phyloP scores from a whole-genome alignment of 176 grass and related monocot species.

The Triticum timopheevii region DNA sequence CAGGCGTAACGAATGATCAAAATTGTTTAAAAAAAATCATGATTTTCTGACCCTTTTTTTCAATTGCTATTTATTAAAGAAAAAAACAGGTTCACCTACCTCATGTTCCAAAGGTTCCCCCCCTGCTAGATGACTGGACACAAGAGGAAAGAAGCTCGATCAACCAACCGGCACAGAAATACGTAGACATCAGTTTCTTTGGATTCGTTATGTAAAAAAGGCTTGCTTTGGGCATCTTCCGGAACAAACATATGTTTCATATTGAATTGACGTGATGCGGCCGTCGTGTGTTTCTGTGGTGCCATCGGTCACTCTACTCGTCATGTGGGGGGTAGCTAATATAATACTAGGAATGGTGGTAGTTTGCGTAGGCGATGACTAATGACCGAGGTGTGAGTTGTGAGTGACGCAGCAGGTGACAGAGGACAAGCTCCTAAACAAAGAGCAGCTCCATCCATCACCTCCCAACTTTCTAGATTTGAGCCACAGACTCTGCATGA shows the following conservation, averaged over 20 bases:
- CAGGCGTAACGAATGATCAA: too few species aligned
- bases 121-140: too few species aligned
- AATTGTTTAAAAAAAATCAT: too few species aligned
- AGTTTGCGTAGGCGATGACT: background rate
- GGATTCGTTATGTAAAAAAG: too few species aligned
- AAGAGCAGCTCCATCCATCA: background rate
- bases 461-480: background rate
- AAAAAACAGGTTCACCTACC: too few species aligned
- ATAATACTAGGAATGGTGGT: background rate
- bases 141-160: too few species aligned
- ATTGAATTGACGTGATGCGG: background rate
- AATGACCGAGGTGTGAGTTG: background rate
- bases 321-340: background rate
- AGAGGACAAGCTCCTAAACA: background rate
- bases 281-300: background rate
- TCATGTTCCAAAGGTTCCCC: too few species aligned
- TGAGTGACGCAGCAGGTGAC: background rate
- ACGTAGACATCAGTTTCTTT: too few species aligned
- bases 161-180: too few species aligned
- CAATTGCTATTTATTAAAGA: too few species aligned
- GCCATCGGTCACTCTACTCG: background rate
- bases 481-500: background rate
- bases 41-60: too few species aligned
- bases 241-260: background rate
- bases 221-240: too few species aligned